phyloP scores from a whole-genome alignment of 2,329 filamentous ascomycete genomes.

The Sphaerulina populicola region DNA sequence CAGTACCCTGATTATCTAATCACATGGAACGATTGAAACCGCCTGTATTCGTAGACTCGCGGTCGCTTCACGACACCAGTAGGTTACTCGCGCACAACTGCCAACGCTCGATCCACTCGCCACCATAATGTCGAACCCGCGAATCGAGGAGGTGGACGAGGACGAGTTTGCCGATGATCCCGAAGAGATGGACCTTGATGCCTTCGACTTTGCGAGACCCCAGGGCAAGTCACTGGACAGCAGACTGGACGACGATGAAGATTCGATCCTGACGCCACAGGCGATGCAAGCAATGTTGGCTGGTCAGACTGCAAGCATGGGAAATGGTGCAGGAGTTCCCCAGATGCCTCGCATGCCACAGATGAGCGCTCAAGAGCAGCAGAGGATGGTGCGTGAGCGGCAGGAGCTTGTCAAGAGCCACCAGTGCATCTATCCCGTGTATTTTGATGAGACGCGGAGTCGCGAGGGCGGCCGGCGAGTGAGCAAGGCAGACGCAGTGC shows the following conservation, averaged over 20 bases:
- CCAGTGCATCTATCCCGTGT: constrained; percentile 88
- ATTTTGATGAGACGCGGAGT: constrained; percentile 73
- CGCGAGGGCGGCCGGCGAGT: constrained; percentile 78
- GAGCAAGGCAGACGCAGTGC: constrained; percentile 59
- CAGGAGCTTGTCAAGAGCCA: constrained; percentile 60
- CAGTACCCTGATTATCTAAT: neutral
- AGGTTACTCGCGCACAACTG: neutral
- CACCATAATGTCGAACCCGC: constrained; percentile 64
- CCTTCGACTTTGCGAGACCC: constrained; percentile 39
- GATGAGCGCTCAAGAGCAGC: constrained; percentile 28
- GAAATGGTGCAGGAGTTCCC: constrained; percentile 3
- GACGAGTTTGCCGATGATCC: constrained; percentile 61
- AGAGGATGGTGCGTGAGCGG: constrained; percentile 37
- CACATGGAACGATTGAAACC: neutral
- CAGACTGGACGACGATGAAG: constrained; percentile 1
- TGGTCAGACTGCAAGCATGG: neutral
- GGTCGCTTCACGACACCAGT: neutral
- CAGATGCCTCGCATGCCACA: constrained; percentile 19
- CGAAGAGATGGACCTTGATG: constrained; percentile 77
- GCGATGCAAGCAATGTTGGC: neutral
- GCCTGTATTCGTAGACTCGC: neutral
- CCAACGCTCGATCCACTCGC: neutral
- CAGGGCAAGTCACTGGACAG: constrained; percentile 21
- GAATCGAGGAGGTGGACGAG: constrained; percentile 88
- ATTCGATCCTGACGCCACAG: neutral